Evolutionary conservation across 1,139 yeast species (phyloP), one percentile per base, ranked within the genome.

Genomic region (Candida sojae): DNA sequence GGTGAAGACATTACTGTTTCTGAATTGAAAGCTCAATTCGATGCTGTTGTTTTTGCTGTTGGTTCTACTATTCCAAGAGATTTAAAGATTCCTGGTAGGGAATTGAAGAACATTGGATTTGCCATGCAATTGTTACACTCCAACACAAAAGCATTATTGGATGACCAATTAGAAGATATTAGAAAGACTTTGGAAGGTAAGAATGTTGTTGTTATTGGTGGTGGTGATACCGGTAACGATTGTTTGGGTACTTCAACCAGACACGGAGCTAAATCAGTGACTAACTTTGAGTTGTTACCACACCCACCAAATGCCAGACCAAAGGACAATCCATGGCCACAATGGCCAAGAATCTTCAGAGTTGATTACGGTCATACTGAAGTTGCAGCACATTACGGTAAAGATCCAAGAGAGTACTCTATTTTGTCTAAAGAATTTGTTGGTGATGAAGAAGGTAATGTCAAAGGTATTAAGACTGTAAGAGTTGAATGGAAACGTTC

Each of bases 161-260:
- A 88, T 51, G 86, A 86, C 55, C 82, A 88, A 60, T 79, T 92
- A 65, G 96, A 84, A 52, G 88, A 85, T 51, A 86, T 92, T 50
- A 83, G 87, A 57, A 73, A 79, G 57, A 79, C 82, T 53, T 72
- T 93, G 53, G 83, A 79, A 54, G 98, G 96, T 58, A 93, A 92
- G 77, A 78, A 88, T 57, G 98, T 93, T 50, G 84, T 93, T 63
- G 98, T 93, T 50, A 92, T 93, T 75, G 99, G 99, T 63, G 99
- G 99, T 76, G 99, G 99, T 82, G 99, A 93, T 70, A 93, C 99
- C 40, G 99, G 99, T 82, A 93, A 93, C 66, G 99, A 93, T 77
- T 93, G 98, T 81, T 82, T 93, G 64, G 99, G 98, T 72, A 93
- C 99, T 36, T 84, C 97, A 30, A 93, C 96, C 40, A 87, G 99